phyloP scores from a whole-genome alignment of 495 filamentous ascomycete genomes.

The Aspergillus coremiiformis region DNA sequence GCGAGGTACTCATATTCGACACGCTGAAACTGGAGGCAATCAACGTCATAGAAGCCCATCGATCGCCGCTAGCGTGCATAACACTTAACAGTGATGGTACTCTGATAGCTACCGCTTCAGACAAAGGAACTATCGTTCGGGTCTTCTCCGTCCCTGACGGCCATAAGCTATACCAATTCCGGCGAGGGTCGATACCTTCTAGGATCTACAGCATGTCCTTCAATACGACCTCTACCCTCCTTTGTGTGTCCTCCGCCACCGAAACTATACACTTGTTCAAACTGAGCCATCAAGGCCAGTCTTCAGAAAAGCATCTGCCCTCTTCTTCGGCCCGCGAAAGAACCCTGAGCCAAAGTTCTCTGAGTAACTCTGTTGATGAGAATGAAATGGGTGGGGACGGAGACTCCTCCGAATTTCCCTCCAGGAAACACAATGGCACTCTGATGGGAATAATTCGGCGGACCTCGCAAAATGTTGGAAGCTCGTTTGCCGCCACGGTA shows the following conservation, averaged over 20 bases:
- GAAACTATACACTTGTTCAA: conserved; percentile 98
- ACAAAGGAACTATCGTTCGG: conserved; percentile 94
- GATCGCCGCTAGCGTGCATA: conserved; percentile 83
- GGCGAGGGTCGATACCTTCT: conserved; percentile 86
- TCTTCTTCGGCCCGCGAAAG: conserved; percentile 31
- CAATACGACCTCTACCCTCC: conserved; percentile 84
- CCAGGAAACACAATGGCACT: conserved; percentile 52
- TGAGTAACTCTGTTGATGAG: conserved; percentile 31
- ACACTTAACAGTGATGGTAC: conserved; percentile 88
- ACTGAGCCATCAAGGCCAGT: conserved; percentile 41
- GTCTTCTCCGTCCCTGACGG: conserved; percentile 86
- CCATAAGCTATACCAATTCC: conserved; percentile 90
- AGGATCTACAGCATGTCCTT: conserved; percentile 99
- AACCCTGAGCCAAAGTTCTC: conserved; percentile 32
- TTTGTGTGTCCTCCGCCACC: conserved; percentile 90
- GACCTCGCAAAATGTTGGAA: conserved; percentile 94
- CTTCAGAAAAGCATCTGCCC: conserved; percentile 24
- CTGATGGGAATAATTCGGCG: conserved; percentile 87
- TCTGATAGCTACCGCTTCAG: conserved; percentile 88
- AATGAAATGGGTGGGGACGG: conserved; percentile 26
- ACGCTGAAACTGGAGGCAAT: conserved; percentile 78
- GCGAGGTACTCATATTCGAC: conserved; percentile 89
- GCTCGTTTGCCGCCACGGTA: conserved; percentile 76
- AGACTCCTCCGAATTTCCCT: conserved; percentile 26
- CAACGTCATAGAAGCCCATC: conserved; percentile 88